These are phyloP conservation scores for Cladophialophora carrionii DNA, from an alignment of 2,329 filamentous ascomycete species.

Conservation along the genomic window DNA sequence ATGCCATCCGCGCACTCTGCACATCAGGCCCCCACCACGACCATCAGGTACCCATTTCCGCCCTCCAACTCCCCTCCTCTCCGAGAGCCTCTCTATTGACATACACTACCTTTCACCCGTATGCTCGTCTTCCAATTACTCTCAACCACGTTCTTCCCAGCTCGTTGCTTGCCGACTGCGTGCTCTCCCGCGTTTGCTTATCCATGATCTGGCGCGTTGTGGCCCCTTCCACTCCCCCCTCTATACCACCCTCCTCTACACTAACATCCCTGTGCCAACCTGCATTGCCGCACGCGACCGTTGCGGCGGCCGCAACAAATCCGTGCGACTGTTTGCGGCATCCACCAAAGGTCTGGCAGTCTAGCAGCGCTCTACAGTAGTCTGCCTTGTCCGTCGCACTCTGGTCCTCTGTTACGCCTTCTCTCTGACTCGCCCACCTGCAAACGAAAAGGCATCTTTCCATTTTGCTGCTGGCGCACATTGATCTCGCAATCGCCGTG, in stretches of 20 bases:
- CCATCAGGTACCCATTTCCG: constrained; percentile 13
- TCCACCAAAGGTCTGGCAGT: constrained; percentile 13
- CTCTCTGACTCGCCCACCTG: constrained; percentile 3
- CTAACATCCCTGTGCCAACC: constrained; percentile 25
- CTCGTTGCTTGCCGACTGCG: constrained; percentile 17
- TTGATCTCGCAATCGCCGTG: constrained; percentile 18
- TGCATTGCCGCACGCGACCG: constrained; percentile 33
- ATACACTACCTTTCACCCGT: constrained; percentile 5
- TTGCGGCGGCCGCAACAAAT: constrained; percentile 26
- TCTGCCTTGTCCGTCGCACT: constrained; percentile 29
- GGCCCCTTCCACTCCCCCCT: constrained; percentile 16
- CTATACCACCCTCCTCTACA: constrained; percentile 16
- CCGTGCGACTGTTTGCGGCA: constrained; percentile 21
- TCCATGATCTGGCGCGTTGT: constrained; percentile 22
- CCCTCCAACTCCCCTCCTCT: constrained; percentile 23
- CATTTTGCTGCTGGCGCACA: constrained; percentile 17
- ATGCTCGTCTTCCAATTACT: constrained; percentile 29
- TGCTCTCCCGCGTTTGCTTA: constrained; percentile 12
- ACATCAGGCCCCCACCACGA: constrained; percentile 31
- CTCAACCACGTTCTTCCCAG: constrained; percentile 25
- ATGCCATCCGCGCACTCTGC: constrained; percentile 12
- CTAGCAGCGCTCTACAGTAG: constrained; percentile 19
- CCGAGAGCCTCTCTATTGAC: constrained; percentile 19
- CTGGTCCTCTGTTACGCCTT: constrained; percentile 7
- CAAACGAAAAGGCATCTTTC: constrained; percentile 10